Evolutionary conservation across 2,329 filamentous ascomycete genomes (phyloP), one percentile per base, ranked within the genome.

Genomic region (Botrytis sinoallii): DNA sequence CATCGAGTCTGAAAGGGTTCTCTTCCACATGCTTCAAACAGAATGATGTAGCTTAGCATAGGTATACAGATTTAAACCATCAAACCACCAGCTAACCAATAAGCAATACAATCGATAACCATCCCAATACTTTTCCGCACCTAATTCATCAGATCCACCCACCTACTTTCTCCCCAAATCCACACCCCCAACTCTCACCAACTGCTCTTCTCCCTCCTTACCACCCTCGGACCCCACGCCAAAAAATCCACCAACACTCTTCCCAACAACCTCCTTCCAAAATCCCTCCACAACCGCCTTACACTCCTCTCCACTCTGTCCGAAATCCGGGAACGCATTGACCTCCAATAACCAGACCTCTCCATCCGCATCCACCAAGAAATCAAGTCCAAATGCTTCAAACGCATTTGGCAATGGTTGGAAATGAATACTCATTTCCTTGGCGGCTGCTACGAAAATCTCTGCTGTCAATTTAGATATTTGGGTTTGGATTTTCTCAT

Each of bases 281-380:
- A 99, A 86, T 12, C 90, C 92, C 32, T 85, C 88, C 38, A 99
- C 91, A 59, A 98, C 83, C 0, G 84, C 88, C 80, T 87, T 89
- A 76, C 97, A 83, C 73, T 92, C 91, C 12, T 87, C 87, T 0
- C 96, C 96, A 25, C 94, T 97, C 88, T 98, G 95, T 80, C 88
- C 90, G 81, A 98, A 98, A 84, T 99, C 96, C 16, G 96, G 96
- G 83, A 97, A 99, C 0, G 95, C 93, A 84, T 99, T 99, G 46
- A 97, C 89, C 84, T 99, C 96, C 73, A 99, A 84, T 79, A 99
- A 82, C 90, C 91, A 98, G 14, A 22, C n/a, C 25, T 40, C 38
- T 0, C 89, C 91, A 14, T 81, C 79, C 0, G 81, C 86, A 79
- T 94, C 93, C 16, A 98, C 90, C 79, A 99, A 82, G 81, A 96